Base-by-base conservation (phyloP, 331 rosid genomes). In the Quercus tomentella region DNA sequence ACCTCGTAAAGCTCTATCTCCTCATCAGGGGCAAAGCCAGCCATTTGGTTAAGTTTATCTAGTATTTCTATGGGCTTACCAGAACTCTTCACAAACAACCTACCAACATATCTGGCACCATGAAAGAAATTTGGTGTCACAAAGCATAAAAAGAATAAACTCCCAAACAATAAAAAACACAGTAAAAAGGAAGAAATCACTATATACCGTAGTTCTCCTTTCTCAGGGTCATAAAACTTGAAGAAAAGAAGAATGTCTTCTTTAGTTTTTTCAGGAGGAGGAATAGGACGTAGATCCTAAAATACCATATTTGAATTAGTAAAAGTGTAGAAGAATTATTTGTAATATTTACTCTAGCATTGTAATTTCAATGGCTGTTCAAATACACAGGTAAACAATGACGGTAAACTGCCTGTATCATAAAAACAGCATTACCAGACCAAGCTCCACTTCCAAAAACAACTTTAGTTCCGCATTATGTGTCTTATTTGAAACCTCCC, bases 1-100 rank as follows among this genome's bases (percentile, higher is more conserved):
- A 90, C 98, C 96, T 93, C 97, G 66, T 75, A 93, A 65, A 92
- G 89, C 74, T 90, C 96, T 61, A 93, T 85, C 82, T 90, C 94
- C 76, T 85, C 90, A 33, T 93, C 96, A 62, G 88, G 86, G 77
- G 89, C 49, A 88, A 85, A 92, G 51, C 98, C 97, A 58, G 96
- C 96, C 97, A 90, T 86, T 81, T 89, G 84, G 83, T 90, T 89
- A 73, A 93, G 78, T 83, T 83, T 89, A 54, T 60, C 80, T 77
- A 93, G 63, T 67, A 93, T 92, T 62, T 93, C 97, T 41, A 76
- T 70, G 8, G 96, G 98, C 88, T 83, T 93, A 22, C 86, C 84
- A 73, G 84, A 66, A 83, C 86, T 80, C 82, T 79, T 82, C 74
- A 92, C 96, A 82, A 87, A 84, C 75, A 90, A 82, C 81, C 96